Evolutionary conservation across 1,284 basidiomycete genomes (phyloP), one percentile per base, ranked within the genome.

Genomic region (Puccinia novopanici): DNA sequence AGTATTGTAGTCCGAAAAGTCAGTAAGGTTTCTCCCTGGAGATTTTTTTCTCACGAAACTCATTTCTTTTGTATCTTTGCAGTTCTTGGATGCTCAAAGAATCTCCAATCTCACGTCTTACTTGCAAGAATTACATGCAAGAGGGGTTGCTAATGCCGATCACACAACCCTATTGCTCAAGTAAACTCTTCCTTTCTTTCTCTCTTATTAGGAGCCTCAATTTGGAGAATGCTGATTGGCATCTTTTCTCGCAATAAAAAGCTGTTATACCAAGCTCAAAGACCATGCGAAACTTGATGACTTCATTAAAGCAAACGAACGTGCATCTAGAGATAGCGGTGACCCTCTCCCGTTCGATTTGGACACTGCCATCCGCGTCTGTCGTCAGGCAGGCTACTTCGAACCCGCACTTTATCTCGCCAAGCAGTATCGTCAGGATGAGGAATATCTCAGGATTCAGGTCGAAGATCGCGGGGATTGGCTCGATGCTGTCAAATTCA

Each of bases 1-100:
- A 97, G 94, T 85, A 97, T 97, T 86, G 94, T 99, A 27, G 95
- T 99, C 81, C 91, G 97, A 83, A 98, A 97, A 89, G 94, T 93
- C 89, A 75, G 86, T 19, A n/a, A 3, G 15, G 24, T 50, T 24
- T 48, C 24, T 42, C 8, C 17, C 5, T 4, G 10, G 61, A 0
- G 91, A 10, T 19, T 19, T 55, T 57, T 57, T 74, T 27, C 27
- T 73, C 84, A 88, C 88, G 81, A 91, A 98, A 81, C 91, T 98
- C 88, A 91, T 42, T 24, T 15, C n/a, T 19, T 55, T 52, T 72
- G 8, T n/a, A 30, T 52, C 22, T 42, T 0, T 34, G 37, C 83
- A 97, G 94, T 98, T 96, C 86, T 90, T 99, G 55, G 96, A 98
- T 83, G 94, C 96, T 0, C 96, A 99, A 85, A 88, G 96, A 4